phyloP scores from a whole-genome alignment of 805 yeast species.

The Candida xyloterini region DNA sequence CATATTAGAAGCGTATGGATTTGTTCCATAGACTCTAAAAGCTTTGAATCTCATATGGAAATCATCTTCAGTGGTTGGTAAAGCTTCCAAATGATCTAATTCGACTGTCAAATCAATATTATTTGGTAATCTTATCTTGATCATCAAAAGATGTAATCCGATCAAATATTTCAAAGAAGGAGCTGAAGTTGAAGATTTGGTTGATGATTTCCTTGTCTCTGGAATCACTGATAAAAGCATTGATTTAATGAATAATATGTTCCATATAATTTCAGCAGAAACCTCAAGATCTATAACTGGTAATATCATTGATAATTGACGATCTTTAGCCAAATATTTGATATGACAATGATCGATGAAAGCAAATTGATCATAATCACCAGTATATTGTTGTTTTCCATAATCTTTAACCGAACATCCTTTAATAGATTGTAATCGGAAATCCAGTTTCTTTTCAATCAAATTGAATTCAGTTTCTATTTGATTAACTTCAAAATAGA shows the following conservation, averaged over 20 bases:
- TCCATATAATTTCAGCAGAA: constrained; percentile 34
- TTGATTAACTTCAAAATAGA: constrained; percentile 10
- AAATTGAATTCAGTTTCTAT: constrained; percentile 5
- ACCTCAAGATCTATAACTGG: constrained; percentile 28
- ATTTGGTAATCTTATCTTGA: constrained; percentile 27
- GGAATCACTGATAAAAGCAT: constrained; percentile 16
- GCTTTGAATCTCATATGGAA: constrained; percentile 21
- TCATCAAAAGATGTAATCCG: constrained; percentile 24
- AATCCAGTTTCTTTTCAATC: constrained; percentile 4
- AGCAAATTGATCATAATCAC: constrained; percentile 13
- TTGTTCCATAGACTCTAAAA: constrained; percentile 28
- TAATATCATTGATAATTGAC: constrained; percentile 20
- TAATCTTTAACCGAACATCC: constrained; percentile 24
- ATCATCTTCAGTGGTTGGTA: constrained; percentile 18
- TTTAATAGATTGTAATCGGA: constrained; percentile 9
- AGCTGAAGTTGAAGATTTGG: background rate
- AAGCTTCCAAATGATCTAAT: constrained; percentile 26
- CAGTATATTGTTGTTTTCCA: constrained; percentile 10
- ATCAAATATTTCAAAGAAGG: constrained; percentile 18
- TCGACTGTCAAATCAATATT: constrained; percentile 29
- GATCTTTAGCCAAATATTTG: constrained; percentile 14
- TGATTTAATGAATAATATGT: constrained; percentile 26
- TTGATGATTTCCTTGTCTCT: background rate
- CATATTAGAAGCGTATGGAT: constrained; percentile 24
- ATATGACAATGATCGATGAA: constrained; percentile 10